phyloP scores from a whole-genome alignment of 1,284 basidiomycete genomes.

The Malassezia globosa region DNA sequence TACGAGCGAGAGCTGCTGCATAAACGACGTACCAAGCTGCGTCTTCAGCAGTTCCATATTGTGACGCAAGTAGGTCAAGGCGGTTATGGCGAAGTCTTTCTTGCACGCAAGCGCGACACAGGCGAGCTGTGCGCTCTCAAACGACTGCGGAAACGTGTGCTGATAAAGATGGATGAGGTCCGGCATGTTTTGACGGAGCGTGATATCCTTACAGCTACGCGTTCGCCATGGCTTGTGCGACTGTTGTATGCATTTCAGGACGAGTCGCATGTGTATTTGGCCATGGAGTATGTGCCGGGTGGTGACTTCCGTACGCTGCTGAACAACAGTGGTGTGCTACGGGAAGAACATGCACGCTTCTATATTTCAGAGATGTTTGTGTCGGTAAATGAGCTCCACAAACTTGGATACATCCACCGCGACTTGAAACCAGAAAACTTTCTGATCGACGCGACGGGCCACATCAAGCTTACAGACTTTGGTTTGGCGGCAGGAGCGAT shows the following conservation, averaged over 20 bases:
- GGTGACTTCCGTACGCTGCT: constrained; percentile 47
- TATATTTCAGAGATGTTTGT: constrained; percentile 47
- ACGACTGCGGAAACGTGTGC: constrained; percentile 40
- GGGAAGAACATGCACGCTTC: constrained; percentile 45
- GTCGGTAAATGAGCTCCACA: constrained; percentile 43
- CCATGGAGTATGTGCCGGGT: constrained; percentile 53
- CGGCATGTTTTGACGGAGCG: constrained; percentile 45
- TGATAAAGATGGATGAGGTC: constrained; percentile 47
- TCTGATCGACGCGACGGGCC: constrained; percentile 83
- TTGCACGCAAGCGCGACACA: constrained; percentile 43
- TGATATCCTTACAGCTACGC: constrained; percentile 44
- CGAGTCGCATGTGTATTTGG: constrained; percentile 41
- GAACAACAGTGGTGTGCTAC: constrained; percentile 50
- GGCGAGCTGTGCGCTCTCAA: constrained; percentile 47
- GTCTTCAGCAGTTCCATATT: constrained; percentile 45
- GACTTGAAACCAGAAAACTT: constrained; percentile 98
- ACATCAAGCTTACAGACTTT: constrained; percentile 98
- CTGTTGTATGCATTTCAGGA: constrained; percentile 46
- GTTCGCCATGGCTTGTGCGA: constrained; percentile 43
- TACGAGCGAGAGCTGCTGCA: constrained; percentile 40
- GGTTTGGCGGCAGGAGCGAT: constrained; percentile 91
- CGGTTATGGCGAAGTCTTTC: constrained; percentile 46
- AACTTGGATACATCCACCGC: constrained; percentile 56
- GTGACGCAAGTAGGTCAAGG: constrained; percentile 46
- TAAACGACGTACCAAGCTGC: constrained; percentile 41